phyloP scores from a whole-genome alignment of 305 asterid species.

The Fraxinus velutina region DNA sequence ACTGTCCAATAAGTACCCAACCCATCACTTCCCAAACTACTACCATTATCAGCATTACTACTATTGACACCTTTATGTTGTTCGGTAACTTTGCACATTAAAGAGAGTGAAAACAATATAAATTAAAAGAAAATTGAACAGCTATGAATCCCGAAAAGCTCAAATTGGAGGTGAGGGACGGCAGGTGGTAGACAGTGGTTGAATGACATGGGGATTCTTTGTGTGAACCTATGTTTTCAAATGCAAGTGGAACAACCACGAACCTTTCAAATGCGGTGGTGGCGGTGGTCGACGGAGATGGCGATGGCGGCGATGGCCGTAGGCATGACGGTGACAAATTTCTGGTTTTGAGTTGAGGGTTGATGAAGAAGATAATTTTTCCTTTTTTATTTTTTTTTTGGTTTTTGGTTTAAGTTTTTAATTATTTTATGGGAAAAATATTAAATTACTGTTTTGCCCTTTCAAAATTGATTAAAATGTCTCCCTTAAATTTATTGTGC shows the following conservation, averaged over 20 bases:
- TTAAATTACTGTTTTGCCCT: neutral
- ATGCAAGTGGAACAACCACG: neutral
- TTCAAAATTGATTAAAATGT: neutral
- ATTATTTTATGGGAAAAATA: neutral
- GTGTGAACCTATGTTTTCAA: neutral
- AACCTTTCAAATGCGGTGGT: neutral
- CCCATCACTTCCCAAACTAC: conserved; percentile 3
- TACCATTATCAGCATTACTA: conserved; percentile 14
- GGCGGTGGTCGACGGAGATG: neutral
- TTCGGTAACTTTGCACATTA: neutral
- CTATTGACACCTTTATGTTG: conserved; percentile 12
- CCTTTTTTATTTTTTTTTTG: neutral
- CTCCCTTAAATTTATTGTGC: neutral
- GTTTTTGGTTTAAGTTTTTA: neutral
- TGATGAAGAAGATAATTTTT: neutral
- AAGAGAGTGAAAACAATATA: neutral
- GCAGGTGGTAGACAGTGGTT: neutral
- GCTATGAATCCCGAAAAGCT: neutral
- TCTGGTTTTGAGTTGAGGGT: neutral
- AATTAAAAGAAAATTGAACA: neutral
- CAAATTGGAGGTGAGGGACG: neutral
- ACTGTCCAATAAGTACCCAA: conserved; percentile 59
- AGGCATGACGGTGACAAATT: no score
- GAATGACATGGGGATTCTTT: neutral
- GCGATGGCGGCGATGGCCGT: neutral